Evolutionary conservation across 1,284 basidiomycete genomes (phyloP).

Genomic region (Heterobasidion occidentale): DNA sequence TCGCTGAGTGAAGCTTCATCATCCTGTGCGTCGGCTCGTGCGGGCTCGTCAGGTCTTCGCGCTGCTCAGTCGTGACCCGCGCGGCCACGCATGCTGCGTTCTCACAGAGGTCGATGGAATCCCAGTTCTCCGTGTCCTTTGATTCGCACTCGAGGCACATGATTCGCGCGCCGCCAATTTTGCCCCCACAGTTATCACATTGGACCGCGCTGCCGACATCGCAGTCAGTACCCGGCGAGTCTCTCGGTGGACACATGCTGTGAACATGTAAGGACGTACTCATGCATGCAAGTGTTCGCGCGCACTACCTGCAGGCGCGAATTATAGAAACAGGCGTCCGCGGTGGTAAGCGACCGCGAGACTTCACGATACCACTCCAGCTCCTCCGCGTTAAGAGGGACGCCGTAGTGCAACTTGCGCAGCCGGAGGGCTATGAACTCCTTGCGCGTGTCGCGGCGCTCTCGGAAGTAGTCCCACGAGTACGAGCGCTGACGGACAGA

Average conservation of each 20-base stretch:
- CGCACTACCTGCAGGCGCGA: not conserved
- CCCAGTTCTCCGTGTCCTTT: not conserved
- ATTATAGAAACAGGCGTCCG: slow-evolving; percentile 5
- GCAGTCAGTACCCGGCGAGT: not conserved
- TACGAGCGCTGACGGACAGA: slow-evolving; percentile 3
- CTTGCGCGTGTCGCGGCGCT: slow-evolving; percentile 5
- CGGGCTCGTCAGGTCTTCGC: not conserved
- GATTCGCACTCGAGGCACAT: slow-evolving; percentile 9
- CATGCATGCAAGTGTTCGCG: not conserved
- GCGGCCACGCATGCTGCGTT: not conserved
- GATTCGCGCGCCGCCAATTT: slow-evolving; percentile 5
- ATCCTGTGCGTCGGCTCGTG: slow-evolving; percentile 9
- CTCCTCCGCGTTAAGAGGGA: not conserved
- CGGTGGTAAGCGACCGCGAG: not conserved
- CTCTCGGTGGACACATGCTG: not conserved
- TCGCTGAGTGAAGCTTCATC: not conserved
- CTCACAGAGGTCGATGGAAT: slow-evolving; percentile 7
- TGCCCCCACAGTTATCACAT: slow-evolving; percentile 5
- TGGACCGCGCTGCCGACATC: not conserved
- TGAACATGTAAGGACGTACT: not conserved
- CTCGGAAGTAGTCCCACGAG: slow-evolving; percentile 8
- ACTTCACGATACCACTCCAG: not conserved
- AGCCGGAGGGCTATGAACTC: slow-evolving; percentile 2
- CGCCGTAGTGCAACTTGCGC: not conserved
- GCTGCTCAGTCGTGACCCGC: not conserved